Conservation (phyloP, 2,329 filamentous ascomycete genomes). For the Hypoxylon sp. region DNA sequence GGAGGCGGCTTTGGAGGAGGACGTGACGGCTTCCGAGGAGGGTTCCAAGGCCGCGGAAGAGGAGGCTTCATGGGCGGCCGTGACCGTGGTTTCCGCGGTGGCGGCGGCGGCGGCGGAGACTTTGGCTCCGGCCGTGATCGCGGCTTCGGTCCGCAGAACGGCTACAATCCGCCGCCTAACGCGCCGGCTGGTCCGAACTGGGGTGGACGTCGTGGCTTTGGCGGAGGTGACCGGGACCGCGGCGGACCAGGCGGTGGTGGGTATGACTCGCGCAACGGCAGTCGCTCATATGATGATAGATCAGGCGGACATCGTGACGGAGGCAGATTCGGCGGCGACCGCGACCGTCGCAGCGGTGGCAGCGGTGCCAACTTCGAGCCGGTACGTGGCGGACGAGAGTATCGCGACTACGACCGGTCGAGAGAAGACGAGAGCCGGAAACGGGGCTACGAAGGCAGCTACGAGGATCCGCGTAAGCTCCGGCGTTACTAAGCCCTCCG, state of each 20-base stretch:
- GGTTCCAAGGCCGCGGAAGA: constrained; percentile 65
- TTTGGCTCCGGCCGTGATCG: constrained; percentile 64
- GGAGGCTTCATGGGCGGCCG: constrained; percentile 56
- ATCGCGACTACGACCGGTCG: constrained; percentile 68
- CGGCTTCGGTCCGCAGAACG: constrained; percentile 60
- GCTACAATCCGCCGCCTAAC: constrained; percentile 68
- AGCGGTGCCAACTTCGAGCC: constrained; percentile 83
- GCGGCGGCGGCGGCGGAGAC: constrained; percentile 62
- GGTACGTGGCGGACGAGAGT: constrained; percentile 74
- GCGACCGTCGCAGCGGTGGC: constrained; percentile 59
- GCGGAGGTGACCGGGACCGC: constrained; percentile 61
- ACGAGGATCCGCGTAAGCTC: constrained; percentile 82
- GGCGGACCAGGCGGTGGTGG: constrained; percentile 68
- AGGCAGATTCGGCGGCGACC: constrained; percentile 53
- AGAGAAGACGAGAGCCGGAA: constrained; percentile 73
- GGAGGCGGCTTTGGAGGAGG: constrained; percentile 70
- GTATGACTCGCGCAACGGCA: constrained; percentile 68
- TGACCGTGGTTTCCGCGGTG: constrained; percentile 61
- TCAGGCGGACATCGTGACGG: constrained; percentile 67
- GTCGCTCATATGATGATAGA: constrained; percentile 74
- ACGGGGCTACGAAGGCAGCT: constrained; percentile 81
- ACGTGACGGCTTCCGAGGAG: constrained; percentile 70
- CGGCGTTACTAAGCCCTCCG: constrained; percentile 66
- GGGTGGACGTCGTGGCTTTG: constrained; percentile 64
- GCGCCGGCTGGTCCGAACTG: constrained; percentile 73